Evolutionary conservation across 371 early-diverging fungal species (phyloP).

Genomic region (Lichtheimia corymbifera): DNA sequence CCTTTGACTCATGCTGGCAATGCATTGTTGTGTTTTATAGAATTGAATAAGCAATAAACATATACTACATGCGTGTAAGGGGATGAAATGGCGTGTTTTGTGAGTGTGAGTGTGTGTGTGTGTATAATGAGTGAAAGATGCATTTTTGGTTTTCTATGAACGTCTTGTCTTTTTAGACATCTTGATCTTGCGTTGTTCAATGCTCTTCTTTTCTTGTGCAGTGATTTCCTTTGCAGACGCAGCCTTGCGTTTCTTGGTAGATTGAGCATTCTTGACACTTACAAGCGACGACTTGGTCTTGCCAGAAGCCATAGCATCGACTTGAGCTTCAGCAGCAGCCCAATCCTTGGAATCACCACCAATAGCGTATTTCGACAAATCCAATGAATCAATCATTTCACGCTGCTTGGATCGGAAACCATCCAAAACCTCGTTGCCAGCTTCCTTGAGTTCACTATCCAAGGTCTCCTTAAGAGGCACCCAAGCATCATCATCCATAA

Average conservation of each 20-base stretch:
- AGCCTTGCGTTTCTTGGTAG: conserved; percentile 66
- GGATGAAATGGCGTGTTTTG: neutral
- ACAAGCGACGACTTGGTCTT: conserved; percentile 63
- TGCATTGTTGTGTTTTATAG: conserved; percentile 2
- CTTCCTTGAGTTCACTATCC: conserved; percentile 81
- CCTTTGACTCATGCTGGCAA: neutral
- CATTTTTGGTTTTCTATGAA: conserved; percentile 25
- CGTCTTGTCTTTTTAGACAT: conserved; percentile 50
- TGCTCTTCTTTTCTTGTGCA: conserved; percentile 51
- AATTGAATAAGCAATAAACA: conserved; percentile 2
- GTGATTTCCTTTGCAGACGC: conserved; percentile 54
- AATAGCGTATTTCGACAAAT: conserved; percentile 76
- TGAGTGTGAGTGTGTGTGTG: neutral
- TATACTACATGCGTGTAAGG: neutral
- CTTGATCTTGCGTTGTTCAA: conserved; percentile 48
- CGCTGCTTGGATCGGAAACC: conserved; percentile 75
- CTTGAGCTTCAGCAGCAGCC: conserved; percentile 61
- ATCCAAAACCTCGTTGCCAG: conserved; percentile 71
- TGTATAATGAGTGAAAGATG: neutral
- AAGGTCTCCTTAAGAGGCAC: conserved; percentile 73
- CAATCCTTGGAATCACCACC: conserved; percentile 75
- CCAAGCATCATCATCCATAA: conserved; percentile 84
- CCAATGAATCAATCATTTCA: conserved; percentile 81
- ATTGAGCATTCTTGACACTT: conserved; percentile 74
- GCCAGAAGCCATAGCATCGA: conserved; percentile 43